Evolutionary conservation across 2,329 filamentous ascomycete species (phyloP).

Genomic region (Ambrosiella beaveri): DNA sequence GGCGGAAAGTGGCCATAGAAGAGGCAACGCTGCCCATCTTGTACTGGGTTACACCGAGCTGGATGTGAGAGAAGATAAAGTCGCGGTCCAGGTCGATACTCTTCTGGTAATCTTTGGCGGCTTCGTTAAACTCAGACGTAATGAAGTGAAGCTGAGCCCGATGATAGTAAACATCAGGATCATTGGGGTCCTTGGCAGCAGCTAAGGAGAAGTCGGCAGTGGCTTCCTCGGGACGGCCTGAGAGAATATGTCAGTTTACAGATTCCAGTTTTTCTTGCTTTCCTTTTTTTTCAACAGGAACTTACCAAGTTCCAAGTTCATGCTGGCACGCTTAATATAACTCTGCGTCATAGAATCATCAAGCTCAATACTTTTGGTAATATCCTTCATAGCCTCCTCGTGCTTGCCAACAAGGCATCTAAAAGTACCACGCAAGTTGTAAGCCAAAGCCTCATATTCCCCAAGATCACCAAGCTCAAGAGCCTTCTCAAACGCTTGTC

Average conservation of each 20-base stretch:
- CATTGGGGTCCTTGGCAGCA: conserved; percentile 64
- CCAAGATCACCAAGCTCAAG: conserved; percentile 65
- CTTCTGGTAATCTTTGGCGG: conserved; percentile 97
- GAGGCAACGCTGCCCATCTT: conserved; percentile 98
- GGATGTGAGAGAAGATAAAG: conserved; percentile 99
- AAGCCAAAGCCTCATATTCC: conserved; percentile 73
- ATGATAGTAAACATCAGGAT: conserved; percentile 98
- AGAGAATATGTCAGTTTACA: conserved; percentile 4
- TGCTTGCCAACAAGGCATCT: conserved; percentile 83
- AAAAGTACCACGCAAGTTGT: conserved; percentile 95
- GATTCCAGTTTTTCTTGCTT: neutral
- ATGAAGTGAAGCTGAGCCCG: conserved; percentile 97
- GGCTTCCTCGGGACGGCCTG: conserved; percentile 61
- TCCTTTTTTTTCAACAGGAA: neutral
- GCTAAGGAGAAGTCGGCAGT: conserved; percentile 77
- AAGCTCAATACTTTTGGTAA: conserved; percentile 84
- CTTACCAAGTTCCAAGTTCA: conserved; percentile 72
- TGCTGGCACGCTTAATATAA: conserved; percentile 97
- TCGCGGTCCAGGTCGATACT: conserved; percentile 90
- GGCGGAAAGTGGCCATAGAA: conserved; percentile 94
- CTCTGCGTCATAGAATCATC: conserved; percentile 81
- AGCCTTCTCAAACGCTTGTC: conserved; percentile 71
- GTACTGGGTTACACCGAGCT: conserved; percentile 97
- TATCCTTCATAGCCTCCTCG: conserved; percentile 60
- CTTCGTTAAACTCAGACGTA: conserved; percentile 78